These are phyloP conservation scores for Fusarium protoensiforme DNA, from an alignment of 2,329 filamentous ascomycete species.

Conservation along the genomic window DNA sequence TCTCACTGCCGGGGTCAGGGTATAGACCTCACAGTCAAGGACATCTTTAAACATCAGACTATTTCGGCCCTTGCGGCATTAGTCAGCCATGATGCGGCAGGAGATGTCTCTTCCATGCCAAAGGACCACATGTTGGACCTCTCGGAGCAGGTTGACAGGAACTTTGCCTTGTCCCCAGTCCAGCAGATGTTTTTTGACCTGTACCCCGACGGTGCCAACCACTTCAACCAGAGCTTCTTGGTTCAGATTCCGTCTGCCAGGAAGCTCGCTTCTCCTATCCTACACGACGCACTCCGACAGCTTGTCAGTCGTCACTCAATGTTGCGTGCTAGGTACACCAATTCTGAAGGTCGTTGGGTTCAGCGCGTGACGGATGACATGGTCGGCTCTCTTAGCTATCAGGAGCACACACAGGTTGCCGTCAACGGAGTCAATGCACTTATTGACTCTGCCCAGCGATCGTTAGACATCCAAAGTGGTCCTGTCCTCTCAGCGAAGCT, in stretches of 20 bases:
- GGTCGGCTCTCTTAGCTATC: neutral
- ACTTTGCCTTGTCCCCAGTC: constrained; percentile 55
- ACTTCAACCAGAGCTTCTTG: constrained; percentile 58
- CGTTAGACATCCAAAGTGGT: neutral
- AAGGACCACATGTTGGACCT: too few relatives aligned
- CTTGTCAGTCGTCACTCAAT: neutral
- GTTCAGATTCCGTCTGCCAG: constrained; percentile 41
- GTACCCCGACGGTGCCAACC: constrained; percentile 41
- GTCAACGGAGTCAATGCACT: neutral
- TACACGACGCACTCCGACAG: neutral
- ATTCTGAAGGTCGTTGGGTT: neutral
- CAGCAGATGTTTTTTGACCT: constrained; percentile 54
- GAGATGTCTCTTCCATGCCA: too few relatives aligned
- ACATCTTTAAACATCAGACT: neutral
- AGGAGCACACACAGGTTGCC: neutral
- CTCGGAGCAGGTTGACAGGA: constrained; percentile 1
- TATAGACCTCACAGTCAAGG: neutral
- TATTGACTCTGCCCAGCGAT: neutral
- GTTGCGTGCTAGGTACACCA: neutral
- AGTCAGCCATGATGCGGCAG: too few relatives aligned
- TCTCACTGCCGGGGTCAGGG: neutral
- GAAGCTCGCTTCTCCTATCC: neutral
- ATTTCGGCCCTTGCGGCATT: neutral
- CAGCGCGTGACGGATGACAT: neutral
- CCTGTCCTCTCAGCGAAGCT: neutral